phyloP scores from a whole-genome alignment of 306 rosid genomes.

The Begonia peltatifolia region DNA sequence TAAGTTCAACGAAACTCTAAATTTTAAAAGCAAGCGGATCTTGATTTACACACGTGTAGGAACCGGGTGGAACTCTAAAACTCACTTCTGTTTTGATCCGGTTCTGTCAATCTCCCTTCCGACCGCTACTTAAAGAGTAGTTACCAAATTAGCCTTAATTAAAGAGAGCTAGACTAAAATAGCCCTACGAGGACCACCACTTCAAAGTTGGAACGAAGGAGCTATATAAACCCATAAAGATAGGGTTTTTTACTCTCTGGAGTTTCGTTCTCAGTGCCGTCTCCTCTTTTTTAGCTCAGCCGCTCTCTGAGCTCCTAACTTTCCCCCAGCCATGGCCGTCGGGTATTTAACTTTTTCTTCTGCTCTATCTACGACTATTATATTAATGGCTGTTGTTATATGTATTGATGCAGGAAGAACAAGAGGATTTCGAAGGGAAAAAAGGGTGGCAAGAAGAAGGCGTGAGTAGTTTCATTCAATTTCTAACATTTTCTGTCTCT shows the following conservation, averaged over 20 bases:
- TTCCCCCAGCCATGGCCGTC: conserved; percentile 45
- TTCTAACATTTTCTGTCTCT: background rate
- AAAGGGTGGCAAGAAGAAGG: conserved; percentile 98
- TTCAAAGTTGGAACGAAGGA: no score
- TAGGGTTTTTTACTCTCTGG: background rate
- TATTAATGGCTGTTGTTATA: background rate
- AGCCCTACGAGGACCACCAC: no score
- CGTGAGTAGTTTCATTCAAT: conserved; percentile 24
- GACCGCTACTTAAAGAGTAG: no score
- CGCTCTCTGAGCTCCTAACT: conserved; percentile 1
- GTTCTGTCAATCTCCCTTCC: no score
- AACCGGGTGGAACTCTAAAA: no score
- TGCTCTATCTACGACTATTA: background rate
- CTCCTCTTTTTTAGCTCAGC: background rate
- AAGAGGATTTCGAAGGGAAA: conserved; percentile 92
- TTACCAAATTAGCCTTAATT: no score
- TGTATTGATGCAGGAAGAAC: conserved; percentile 43
- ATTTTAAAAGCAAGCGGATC: no score
- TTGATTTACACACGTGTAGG: no score
- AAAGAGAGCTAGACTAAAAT: no score
- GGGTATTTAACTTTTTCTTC: conserved; percentile 12
- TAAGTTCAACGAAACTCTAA: no score
- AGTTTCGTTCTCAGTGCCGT: background rate
- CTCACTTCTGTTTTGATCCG: no score
- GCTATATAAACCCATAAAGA: background rate